Base-by-base conservation (phyloP, 495 filamentous ascomycete species). In the Astrothelium macrocarpum region DNA sequence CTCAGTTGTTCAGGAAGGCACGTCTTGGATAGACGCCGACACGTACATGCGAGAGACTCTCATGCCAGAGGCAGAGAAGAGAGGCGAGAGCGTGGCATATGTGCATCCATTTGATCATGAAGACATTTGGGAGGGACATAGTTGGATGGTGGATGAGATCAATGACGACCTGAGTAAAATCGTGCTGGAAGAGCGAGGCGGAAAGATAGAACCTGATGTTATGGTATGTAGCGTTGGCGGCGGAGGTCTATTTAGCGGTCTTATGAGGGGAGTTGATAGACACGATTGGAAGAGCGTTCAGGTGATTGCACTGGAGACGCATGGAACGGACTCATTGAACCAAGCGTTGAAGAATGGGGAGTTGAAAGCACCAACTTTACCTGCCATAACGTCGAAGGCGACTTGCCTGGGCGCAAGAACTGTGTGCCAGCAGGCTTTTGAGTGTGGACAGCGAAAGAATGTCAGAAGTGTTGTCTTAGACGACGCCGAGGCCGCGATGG, bases 81-180 rank as follows among this genome's bases (percentile, higher is more conserved):
- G 42, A 29, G 63, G 59, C 70, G 66, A 66, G 59, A 73, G 79
- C 60, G 84, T 85, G 14, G 82, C 92, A n/a, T 96, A 97, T 73
- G 89, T 94, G 9, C 88, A 90, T 34, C 94, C 94, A 18, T 98
- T 97, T 68, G 91, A 98, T 72, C 84, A 95, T 74, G 78, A 83
- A 34, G 84, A 87, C 65, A 84, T 97, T 67, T 97, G 94, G 93
- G 77, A 85, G 31, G 94, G 94, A 32, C 82, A 87, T 67, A 77
- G 81, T 46, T 90, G 83, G 1, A 68, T 97, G 39, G 74, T 96
- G 26, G 82, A 87, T 65, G 94, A 98, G 74, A 72, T 96, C 11
- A 76, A 79, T 26, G 66, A 73, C 23, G 86, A 90, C 72, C 72
- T 89, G 63, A 71, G 2, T 1, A 56, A 16, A 29, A 9, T 56